Conservation (phyloP, 2,329 filamentous ascomycete genomes). For the Ceratocystis papillata region DNA sequence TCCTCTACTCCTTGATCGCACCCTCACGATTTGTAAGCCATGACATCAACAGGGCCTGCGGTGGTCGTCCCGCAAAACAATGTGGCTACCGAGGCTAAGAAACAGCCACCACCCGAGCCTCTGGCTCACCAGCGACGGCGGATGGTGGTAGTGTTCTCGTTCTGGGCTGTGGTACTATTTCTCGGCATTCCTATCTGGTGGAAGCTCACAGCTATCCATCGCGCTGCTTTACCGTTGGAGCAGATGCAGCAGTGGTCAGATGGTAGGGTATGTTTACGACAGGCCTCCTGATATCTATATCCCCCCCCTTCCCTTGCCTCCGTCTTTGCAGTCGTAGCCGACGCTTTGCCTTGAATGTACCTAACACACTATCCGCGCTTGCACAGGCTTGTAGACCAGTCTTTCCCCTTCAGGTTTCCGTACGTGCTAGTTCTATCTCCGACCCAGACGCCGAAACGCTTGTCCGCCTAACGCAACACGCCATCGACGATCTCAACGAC, state of each 20-base stretch:
- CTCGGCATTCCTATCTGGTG: slow-evolving; percentile 92
- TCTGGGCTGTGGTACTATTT: slow-evolving; percentile 76
- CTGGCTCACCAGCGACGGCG: slow-evolving; percentile 58
- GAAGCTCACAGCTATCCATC: slow-evolving; percentile 84
- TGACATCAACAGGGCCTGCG: slow-evolving; percentile 10
- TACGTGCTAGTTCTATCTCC: slow-evolving; percentile 58
- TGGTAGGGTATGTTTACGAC: slow-evolving; percentile 53
- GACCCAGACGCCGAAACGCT: slow-evolving; percentile 60
- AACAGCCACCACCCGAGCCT: slow-evolving; percentile 64
- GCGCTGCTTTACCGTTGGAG: slow-evolving; percentile 69
- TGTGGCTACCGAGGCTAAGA: neutral
- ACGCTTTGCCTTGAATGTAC: neutral
- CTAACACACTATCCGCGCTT: slow-evolving; percentile 3
- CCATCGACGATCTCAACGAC: slow-evolving; percentile 75
- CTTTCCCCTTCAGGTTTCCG: slow-evolving; percentile 72
- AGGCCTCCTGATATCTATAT: neutral
- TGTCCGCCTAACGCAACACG: slow-evolving; percentile 69
- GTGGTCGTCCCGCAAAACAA: neutral
- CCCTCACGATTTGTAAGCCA: neutral
- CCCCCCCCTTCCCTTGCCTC: neutral
- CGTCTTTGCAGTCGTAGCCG: neutral
- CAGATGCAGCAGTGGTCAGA: slow-evolving; percentile 88
- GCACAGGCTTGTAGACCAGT: slow-evolving; percentile 71
- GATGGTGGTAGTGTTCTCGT: slow-evolving; percentile 67
- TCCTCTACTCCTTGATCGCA: neutral